phyloP scores from a whole-genome alignment of 176 grass and related monocot genomes.

The Pharus latifolius region DNA sequence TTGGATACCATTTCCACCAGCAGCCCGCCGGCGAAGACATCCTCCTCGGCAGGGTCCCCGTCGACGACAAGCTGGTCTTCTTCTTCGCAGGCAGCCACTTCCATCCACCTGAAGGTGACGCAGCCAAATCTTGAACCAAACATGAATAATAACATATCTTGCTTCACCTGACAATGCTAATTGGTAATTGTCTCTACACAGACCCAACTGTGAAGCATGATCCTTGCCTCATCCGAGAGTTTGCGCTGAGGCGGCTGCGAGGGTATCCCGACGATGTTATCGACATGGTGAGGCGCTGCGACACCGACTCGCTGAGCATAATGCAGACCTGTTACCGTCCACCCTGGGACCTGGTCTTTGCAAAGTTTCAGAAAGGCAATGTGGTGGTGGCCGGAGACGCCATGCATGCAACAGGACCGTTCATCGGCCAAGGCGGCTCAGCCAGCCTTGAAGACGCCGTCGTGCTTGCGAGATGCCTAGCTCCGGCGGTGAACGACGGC shows the following conservation, averaged over 20 bases:
- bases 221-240: background rate
- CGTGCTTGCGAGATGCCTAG: too few species aligned
- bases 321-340: constrained; percentile 9
- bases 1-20: too few species aligned
- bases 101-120: background rate
- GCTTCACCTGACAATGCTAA: too few species aligned
- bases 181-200: too few species aligned
- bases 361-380: constrained; percentile 16
- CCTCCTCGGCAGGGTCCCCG: background rate
- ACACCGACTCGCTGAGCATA: constrained; percentile 9
- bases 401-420: constrained; percentile 49
- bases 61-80: constrained; percentile 10
- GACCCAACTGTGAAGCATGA: too few species aligned
- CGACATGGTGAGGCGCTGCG: constrained; percentile 19
- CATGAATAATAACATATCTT: too few species aligned
- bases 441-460: constrained; percentile 23
- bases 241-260: background rate
- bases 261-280: constrained; percentile 5
- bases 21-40: background rate
- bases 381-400: constrained; percentile 47
- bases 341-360: constrained; percentile 28
- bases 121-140: background rate
- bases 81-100: background rate
- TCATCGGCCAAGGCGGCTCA: constrained; percentile 45
- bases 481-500: too few species aligned